phyloP scores from a whole-genome alignment of 495 filamentous ascomycete species.

The Podospora sp. region DNA sequence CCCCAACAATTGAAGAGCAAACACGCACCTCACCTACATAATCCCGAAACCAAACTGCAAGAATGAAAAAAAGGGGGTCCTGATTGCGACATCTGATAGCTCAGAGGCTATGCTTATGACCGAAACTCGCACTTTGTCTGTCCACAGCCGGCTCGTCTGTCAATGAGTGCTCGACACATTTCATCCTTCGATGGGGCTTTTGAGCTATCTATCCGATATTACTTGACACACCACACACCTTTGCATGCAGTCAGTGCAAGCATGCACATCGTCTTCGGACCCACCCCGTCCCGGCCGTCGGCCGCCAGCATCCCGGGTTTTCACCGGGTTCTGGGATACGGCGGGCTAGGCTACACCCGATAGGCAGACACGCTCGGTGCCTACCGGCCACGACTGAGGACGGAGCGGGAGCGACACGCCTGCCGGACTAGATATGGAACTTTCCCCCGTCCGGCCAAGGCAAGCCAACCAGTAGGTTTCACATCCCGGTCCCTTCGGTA shows the following conservation, averaged over 20 bases:
- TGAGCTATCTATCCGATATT: background rate
- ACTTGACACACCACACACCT: background rate
- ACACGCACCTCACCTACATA: background rate
- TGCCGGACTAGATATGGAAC: background rate
- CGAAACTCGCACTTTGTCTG: background rate
- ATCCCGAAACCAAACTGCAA: background rate
- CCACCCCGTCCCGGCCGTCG: background rate
- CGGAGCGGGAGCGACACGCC: background rate
- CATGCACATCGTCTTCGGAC: background rate
- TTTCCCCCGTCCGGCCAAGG: background rate
- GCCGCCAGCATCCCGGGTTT: slow-evolving; percentile 3
- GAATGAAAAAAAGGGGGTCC: background rate
- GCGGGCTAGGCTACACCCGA: background rate
- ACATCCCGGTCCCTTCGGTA: background rate
- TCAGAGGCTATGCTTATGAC: background rate
- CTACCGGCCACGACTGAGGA: background rate
- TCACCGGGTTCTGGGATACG: slow-evolving; percentile 1
- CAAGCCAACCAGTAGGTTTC: background rate
- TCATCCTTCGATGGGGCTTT: background rate
- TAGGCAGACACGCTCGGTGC: background rate
- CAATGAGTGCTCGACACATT: background rate
- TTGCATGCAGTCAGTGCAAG: background rate
- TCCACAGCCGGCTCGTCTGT: background rate
- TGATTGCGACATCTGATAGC: background rate
- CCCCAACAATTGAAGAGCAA: background rate